Base-by-base conservation (phyloP, 1,284 basidiomycete species). In the Kalmanozyma brasiliensis region DNA sequence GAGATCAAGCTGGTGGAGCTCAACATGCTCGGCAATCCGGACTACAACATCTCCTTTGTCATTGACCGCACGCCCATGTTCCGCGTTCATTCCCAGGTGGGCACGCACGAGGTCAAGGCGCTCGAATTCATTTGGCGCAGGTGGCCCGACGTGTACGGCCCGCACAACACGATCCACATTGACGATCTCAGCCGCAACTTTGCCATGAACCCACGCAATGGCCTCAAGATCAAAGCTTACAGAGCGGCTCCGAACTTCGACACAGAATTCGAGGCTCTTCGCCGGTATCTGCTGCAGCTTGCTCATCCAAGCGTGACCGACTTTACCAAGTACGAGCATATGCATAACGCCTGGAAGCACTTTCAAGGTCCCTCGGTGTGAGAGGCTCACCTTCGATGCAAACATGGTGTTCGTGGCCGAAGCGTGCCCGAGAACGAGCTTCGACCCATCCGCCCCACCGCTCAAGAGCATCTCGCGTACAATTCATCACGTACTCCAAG, bases 11-110 rank as follows among this genome's bases (percentile, higher is more conserved):
- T 96, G 5, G 88, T 91, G 16, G 93, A 95, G 82, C 86, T 95
- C 22, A 91, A 88, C 22, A 91, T 94, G 88, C 84, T 95, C 19
- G 61, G 59, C 32, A 65, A 77, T 38, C 38, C 59, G 11, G 53
- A 65, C 32, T 77, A 65, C 59, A 56, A 51, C 44, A 52, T 72
- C 44, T 60, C 65, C 14, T 71, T 76, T 42, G 78, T 80, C 22
- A 85, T 93, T 14, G 92, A 94, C 84, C 90, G 91, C 74, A 90
- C 88, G 0, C 88, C 87, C 49, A 95, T 95, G 93, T 94, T 94
- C 80, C 90, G 88, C 4, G 91, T 94, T 4, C 93, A 93, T 77
- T 88, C 88, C 0, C 19, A 41, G 14, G 86, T 86, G 69, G 86
- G 88, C 43, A 87, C 90, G 53, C 92, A 94, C 78, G 89, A 85